Evolutionary conservation across 208 protist genomes (phyloP).

Genomic region (Wallacemonas sp.): DNA sequence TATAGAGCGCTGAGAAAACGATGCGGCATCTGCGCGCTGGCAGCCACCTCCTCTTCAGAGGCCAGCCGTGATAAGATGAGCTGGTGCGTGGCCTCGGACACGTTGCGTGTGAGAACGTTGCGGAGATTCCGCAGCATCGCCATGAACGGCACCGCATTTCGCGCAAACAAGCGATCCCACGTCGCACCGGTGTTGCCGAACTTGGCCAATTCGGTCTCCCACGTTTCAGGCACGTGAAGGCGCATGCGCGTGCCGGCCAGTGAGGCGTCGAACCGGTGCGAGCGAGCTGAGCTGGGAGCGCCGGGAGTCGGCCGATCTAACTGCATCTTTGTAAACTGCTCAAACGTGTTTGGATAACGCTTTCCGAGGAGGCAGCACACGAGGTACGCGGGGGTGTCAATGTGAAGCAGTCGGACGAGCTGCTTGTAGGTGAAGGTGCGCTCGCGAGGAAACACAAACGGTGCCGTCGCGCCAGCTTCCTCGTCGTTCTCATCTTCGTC

Average conservation of each 20-base stretch:
- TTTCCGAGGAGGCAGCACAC: constrained; percentile 94
- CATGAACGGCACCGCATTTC: constrained; percentile 93
- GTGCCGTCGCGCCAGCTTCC: background rate
- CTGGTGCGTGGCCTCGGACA: constrained; percentile 58
- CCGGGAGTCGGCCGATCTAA: constrained; percentile 26
- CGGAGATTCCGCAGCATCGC: constrained; percentile 95
- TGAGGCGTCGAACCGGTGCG: constrained; percentile 62
- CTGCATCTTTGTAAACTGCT: constrained; percentile 62
- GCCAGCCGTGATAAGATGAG: constrained; percentile 36
- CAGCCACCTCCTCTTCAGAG: constrained; percentile 69
- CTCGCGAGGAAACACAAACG: constrained; percentile 8
- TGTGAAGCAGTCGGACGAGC: constrained; percentile 82
- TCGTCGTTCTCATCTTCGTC: background rate
- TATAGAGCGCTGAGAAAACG: constrained; percentile 93
- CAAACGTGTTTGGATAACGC: constrained; percentile 81
- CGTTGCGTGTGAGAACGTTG: constrained; percentile 89
- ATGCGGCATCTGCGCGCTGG: constrained; percentile 90
- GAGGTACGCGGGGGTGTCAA: constrained; percentile 70
- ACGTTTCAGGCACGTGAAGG: constrained; percentile 87
- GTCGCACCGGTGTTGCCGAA: constrained; percentile 86
- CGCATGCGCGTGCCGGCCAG: constrained; percentile 92
- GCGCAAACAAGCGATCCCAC: constrained; percentile 91
- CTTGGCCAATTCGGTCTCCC: constrained; percentile 88
- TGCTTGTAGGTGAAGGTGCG: constrained; percentile 71
- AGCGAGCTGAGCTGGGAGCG: constrained; percentile 4